Conservation (phyloP, 2,329 filamentous ascomycete species). For the Neurospora sp. region DNA sequence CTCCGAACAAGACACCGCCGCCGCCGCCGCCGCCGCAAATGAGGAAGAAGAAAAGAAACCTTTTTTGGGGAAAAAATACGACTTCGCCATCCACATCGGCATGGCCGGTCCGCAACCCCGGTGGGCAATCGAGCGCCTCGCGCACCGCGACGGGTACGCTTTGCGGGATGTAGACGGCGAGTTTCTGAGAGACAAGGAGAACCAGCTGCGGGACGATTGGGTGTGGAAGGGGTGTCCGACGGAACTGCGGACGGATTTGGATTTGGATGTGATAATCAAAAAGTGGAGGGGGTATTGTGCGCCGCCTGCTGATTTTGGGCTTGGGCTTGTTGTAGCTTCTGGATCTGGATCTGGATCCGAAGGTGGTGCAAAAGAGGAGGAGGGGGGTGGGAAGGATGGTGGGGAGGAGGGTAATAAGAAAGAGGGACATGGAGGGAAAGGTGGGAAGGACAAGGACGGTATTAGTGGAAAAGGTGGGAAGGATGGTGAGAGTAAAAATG, state of each 20-base stretch:
- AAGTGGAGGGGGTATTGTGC: slow-evolving; percentile 42
- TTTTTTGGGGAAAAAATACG: slow-evolving; percentile 29
- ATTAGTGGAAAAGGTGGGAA: not conserved
- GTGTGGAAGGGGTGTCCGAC: slow-evolving; percentile 44
- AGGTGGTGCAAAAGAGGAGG: not conserved
- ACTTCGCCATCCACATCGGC: slow-evolving; percentile 69
- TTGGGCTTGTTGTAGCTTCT: not conserved
- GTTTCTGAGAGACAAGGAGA: slow-evolving; percentile 41
- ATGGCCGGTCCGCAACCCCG: slow-evolving; percentile 57
- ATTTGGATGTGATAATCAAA: slow-evolving; percentile 44
- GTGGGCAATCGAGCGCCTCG: slow-evolving; percentile 63
- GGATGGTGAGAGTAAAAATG: not conserved
- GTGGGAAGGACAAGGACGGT: not conserved
- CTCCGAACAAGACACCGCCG: not conserved
- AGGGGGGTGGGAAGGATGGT: not conserved
- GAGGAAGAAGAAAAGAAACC: not conserved
- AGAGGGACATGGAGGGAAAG: too few relatives aligned
- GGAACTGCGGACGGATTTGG: slow-evolving; percentile 47
- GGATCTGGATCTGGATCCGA: not conserved
- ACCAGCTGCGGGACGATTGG: slow-evolving; percentile 31
- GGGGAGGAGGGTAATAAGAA: too few relatives aligned
- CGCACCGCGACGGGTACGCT: slow-evolving; percentile 62
- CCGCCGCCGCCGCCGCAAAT: not conserved
- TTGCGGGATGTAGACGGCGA: slow-evolving; percentile 62
- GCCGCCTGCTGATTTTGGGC: slow-evolving; percentile 15